phyloP scores from a whole-genome alignment of 306 rosid species.

The Purshia tridentata region DNA sequence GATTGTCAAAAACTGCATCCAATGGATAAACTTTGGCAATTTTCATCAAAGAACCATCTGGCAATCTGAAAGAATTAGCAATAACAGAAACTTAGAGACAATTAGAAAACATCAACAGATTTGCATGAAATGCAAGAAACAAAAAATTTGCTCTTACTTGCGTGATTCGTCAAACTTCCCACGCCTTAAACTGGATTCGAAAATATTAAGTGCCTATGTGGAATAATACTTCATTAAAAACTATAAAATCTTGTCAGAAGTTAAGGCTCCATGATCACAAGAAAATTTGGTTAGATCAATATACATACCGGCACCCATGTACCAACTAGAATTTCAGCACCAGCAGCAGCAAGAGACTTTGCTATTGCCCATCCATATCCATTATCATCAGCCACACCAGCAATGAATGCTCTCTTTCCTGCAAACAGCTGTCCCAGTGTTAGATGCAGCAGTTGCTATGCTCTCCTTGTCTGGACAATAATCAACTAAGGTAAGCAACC shows the following conservation, averaged over 20 bases:
- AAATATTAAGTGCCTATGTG: constrained; percentile 81
- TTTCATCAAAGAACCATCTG: constrained; percentile 87
- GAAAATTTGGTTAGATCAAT: not conserved
- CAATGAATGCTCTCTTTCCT: constrained; percentile 97
- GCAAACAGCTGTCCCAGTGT: constrained; percentile 18
- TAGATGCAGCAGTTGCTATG: not conserved
- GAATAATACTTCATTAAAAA: not conserved
- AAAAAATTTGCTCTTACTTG: constrained; percentile 35
- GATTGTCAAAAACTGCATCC: constrained; percentile 86
- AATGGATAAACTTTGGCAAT: constrained; percentile 87
- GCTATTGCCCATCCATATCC: constrained; percentile 99
- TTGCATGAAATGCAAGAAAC: not conserved
- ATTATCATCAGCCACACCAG: constrained; percentile 97
- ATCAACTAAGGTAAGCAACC: not conserved
- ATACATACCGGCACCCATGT: constrained; percentile 98
- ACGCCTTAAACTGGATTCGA: constrained; percentile 87
- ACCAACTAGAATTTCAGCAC: constrained; percentile 93
- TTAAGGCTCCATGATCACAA: not conserved
- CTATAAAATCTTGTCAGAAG: not conserved
- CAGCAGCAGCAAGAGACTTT: constrained; percentile 94
- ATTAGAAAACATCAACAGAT: not conserved
- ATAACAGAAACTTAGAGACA: not conserved
- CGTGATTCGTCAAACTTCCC: constrained; percentile 93
- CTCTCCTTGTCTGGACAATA: not conserved
- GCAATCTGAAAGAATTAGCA: constrained; percentile 50